phyloP scores from a whole-genome alignment of 306 rosid genomes.

The Cicer pinnatifidum region DNA sequence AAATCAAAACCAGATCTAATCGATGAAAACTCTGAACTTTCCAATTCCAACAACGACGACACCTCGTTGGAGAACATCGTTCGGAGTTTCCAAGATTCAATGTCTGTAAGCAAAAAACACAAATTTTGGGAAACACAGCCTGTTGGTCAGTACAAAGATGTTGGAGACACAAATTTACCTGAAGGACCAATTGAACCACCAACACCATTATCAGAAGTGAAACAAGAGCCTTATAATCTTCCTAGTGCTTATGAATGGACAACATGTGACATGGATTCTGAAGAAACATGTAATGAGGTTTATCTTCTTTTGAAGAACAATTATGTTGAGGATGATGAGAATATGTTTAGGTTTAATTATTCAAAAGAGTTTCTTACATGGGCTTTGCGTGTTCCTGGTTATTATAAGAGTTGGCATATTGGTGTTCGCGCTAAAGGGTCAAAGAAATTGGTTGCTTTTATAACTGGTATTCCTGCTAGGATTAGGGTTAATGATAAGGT shows the following conservation, averaged over 20 bases:
- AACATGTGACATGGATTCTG: constrained; percentile 45
- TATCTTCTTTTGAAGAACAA: constrained; percentile 54
- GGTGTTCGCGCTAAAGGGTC: constrained; percentile 75
- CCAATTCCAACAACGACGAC: background rate
- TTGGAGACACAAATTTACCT: constrained; percentile 54
- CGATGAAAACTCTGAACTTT: constrained; percentile 8
- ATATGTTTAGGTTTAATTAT: constrained; percentile 71
- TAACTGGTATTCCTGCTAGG: constrained; percentile 86
- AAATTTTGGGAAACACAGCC: constrained; percentile 61
- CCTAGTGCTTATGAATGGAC: constrained; percentile 58
- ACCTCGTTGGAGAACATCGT: constrained; percentile 60
- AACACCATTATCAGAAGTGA: constrained; percentile 68
- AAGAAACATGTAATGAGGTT: constrained; percentile 46
- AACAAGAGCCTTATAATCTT: constrained; percentile 81
- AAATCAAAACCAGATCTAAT: constrained; percentile 43
- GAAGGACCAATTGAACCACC: constrained; percentile 80
- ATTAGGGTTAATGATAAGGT: constrained; percentile 59
- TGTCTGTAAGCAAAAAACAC: constrained; percentile 63
- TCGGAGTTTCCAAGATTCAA: constrained; percentile 66
- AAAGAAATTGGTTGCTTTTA: constrained; percentile 52
- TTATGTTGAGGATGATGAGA: constrained; percentile 68
- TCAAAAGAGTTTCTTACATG: constrained; percentile 77
- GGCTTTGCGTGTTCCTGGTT: constrained; percentile 78
- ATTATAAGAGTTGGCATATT: constrained; percentile 72
- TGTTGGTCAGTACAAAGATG: constrained; percentile 80